These are phyloP conservation scores for Orbilia ellipsospora DNA, from an alignment of 2,329 filamentous ascomycete species.

Conservation along the genomic window DNA sequence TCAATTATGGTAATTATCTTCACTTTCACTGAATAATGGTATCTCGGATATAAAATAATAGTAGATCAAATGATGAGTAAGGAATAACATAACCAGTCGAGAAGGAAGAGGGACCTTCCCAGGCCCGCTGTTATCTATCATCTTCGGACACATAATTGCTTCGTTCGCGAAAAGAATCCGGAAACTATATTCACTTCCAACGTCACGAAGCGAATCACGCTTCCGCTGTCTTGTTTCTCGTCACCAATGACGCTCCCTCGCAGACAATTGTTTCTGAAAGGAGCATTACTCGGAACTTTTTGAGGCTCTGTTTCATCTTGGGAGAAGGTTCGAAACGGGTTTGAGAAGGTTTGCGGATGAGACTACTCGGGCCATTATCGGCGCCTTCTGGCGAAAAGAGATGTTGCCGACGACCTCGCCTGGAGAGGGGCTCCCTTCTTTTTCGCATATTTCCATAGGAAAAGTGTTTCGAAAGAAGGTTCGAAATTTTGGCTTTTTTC, in stretches of 20 bases:
- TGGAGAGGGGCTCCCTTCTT: background rate
- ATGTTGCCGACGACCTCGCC: slow-evolving; percentile 46
- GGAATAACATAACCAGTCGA: background rate
- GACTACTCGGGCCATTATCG: slow-evolving; percentile 52
- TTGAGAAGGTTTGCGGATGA: background rate
- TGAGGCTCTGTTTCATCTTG: slow-evolving; percentile 21
- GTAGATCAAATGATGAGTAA: slow-evolving; percentile 13
- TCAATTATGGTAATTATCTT: slow-evolving; percentile 1
- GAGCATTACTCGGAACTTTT: slow-evolving; percentile 54
- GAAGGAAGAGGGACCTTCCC: background rate
- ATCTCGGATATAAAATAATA: background rate
- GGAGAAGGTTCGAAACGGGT: background rate
- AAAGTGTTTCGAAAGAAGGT: too few species aligned
- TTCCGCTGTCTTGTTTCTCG: slow-evolving; percentile 11
- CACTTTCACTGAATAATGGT: background rate
- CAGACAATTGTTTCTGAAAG: slow-evolving; percentile 36
- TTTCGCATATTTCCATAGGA: too few species aligned
- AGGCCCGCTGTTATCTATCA: slow-evolving; percentile 36
- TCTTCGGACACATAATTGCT: slow-evolving; percentile 49
- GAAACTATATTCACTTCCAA: slow-evolving; percentile 20
- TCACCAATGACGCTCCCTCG: slow-evolving; percentile 25
- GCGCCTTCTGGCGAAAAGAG: slow-evolving; percentile 32
- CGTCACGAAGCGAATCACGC: background rate
- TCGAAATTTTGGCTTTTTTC: slow-evolving; percentile 29
- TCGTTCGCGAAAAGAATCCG: slow-evolving; percentile 45